Evolutionary conservation across 371 early-diverging fungal species (phyloP), one percentile per base, ranked within the genome.

Genomic region (Syncephalastrum monosporum): DNA sequence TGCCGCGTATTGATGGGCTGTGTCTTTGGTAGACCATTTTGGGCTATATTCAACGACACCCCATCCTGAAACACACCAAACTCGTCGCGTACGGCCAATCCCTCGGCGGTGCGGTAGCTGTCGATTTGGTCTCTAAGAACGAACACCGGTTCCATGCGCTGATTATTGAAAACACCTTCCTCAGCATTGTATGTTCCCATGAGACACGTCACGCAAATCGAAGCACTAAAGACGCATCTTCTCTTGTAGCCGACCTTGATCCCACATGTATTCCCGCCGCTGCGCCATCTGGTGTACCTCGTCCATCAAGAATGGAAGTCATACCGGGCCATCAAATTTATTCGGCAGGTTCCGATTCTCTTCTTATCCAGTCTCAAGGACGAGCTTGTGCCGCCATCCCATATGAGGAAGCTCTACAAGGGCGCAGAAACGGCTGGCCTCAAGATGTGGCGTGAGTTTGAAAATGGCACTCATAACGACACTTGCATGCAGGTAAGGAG

Each of bases 101-200:
- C 17, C 82, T 98, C 55, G 98, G 98, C 38, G 98, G 97, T 3
- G 97, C 98, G 6, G 97, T 96, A 13, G 94, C 97, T 6, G 90
- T 95, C 54, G 81, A 94, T 71, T 65, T 91, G 23, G 90, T 86
- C 7, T 81, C 88, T 14, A 72, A 84, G 55, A 89, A 92, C 65
- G 84, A 89, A 61, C 85, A 83, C 45, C 67, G 79, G 61, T 82
- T 98, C 54, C 75, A 85, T 14, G 97, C 84, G 8, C 51, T 96
- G 19, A 89, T 97, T 23, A 65, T 98, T 43, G 98, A 98, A 68
- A 98, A 98, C 79, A 98, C 97, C 2, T 98, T 98, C 67, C 64
- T 91, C 47, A 92, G 89, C 51, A 68, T 97, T 65, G 91, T 88
- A 85, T 78, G 70, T 57, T 33, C 10, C 12, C 10, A 7, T 3